Percentiles rank a stretch among this genome's conserved stretches.
Evolutionary conservation across 116 monocot species (phyloP).

Genomic region (Trichopus zeylanicus): DNA sequence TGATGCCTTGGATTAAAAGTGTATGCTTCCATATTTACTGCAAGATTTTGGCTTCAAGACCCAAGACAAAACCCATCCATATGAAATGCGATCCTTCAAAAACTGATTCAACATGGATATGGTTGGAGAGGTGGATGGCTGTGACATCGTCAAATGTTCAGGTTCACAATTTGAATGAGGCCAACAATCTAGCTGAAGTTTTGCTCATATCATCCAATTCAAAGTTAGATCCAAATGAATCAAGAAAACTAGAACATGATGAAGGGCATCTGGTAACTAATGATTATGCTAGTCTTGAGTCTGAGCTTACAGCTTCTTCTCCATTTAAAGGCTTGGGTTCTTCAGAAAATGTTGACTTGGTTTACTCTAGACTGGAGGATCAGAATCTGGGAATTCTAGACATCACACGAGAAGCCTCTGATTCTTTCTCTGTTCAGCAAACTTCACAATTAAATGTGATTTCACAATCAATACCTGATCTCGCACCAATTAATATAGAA

Average conservation of each 20-base stretch:
- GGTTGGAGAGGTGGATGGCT: slow-evolving; percentile 81
- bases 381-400: not conserved
- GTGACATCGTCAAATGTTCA: slow-evolving; percentile 20
- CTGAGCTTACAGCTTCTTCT: slow-evolving; percentile 3
- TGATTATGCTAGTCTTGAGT: slow-evolving; percentile 7
- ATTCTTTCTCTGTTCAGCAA: slow-evolving; percentile 5
- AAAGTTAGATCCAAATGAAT: not conserved
- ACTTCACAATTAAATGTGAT: slow-evolving; percentile 9
- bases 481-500: slow-evolving; percentile 7
- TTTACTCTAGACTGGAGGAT: not conserved
- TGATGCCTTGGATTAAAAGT: not conserved
- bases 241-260: not conserved
- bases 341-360: slow-evolving; percentile 7
- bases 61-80: slow-evolving; percentile 39
- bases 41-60: slow-evolving; percentile 60
- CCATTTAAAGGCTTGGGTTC: slow-evolving; percentile 7
- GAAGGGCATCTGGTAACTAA: slow-evolving; percentile 1
- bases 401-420: not conserved
- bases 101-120: slow-evolving; percentile 69
- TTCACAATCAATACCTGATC: slow-evolving; percentile 6
- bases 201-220: slow-evolving; percentile 8
- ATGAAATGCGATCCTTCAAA: slow-evolving; percentile 75
- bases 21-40: not conserved
- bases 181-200: not conserved
- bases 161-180: slow-evolving; percentile 3